A percentile compares a stretch with the other conserved stretches of the same genome.
These are phyloP conservation scores for Yarrowia yakushimensis DNA, from an alignment of 805 yeast species.

Conservation along the genomic window DNA sequence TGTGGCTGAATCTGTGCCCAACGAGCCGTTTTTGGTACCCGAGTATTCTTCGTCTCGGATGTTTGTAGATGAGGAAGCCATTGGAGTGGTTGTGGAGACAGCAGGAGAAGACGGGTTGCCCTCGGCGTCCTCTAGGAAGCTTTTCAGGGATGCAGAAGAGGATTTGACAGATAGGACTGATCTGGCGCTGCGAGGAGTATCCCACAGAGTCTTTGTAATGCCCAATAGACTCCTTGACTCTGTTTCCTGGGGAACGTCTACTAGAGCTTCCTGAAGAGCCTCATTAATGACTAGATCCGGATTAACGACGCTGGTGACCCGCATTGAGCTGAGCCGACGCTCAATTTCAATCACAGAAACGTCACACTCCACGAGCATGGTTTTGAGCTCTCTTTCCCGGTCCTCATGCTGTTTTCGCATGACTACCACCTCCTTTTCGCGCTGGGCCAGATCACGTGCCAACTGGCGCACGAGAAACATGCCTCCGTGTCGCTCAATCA, in stretches of 20 bases:
- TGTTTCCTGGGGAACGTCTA: background rate
- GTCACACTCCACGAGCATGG: conserved; percentile 34
- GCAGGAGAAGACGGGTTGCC: background rate
- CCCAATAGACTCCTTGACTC: background rate
- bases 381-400: conserved; percentile 35
- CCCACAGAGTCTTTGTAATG: conserved; percentile 4
- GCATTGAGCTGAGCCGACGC: conserved; percentile 30
- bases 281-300: conserved; percentile 31
- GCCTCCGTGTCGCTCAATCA: conserved; percentile 39
- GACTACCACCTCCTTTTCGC: conserved; percentile 47
- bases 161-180: background rate
- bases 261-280: conserved; percentile 32
- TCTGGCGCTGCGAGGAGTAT: background rate
- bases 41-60: background rate
- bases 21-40: background rate
- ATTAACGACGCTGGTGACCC: conserved; percentile 28
- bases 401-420: conserved; percentile 37
- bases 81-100: background rate
- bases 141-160: background rate
- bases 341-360: conserved; percentile 35
- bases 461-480: conserved; percentile 45
- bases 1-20: background rate
- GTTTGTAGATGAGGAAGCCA: background rate
- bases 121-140: background rate
- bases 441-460: conserved; percentile 46